These are phyloP conservation scores for Dioszegia hungarica DNA, from an alignment of 768 basidiomycete species.

Conservation along the genomic window DNA sequence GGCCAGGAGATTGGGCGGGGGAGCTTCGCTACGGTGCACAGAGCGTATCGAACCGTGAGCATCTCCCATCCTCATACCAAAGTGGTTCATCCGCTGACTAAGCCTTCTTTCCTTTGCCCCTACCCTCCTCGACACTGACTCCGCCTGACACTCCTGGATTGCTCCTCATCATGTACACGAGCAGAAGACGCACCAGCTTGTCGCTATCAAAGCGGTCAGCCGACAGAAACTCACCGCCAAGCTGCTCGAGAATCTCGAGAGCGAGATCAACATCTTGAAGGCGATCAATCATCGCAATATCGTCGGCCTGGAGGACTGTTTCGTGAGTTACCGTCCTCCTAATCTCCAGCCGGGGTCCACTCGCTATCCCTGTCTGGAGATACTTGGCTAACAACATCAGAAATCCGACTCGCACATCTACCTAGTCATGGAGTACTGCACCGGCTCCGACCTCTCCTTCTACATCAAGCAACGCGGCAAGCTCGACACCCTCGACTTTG, in stretches of 20 bases:
- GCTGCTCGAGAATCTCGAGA: slow-evolving; percentile 94
- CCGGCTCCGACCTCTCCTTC: slow-evolving; percentile 89
- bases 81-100: slow-evolving; percentile 1
- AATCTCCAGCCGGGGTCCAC: background rate
- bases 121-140: background rate
- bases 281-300: slow-evolving; percentile 87
- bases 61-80: background rate
- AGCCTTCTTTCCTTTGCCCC: background rate
- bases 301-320: slow-evolving; percentile 84
- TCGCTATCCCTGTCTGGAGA: background rate
- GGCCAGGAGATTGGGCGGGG: slow-evolving; percentile 57
- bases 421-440: slow-evolving; percentile 95
- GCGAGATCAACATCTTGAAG: slow-evolving; percentile 95
- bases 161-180: background rate
- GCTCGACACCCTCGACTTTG: slow-evolving; percentile 76
- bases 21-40: slow-evolving; percentile 93
- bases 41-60: slow-evolving; percentile 81
- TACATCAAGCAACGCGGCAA: slow-evolving; percentile 98
- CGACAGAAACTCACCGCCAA: slow-evolving; percentile 81
- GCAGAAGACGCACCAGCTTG: slow-evolving; percentile 69
- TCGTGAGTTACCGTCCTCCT: slow-evolving; percentile 56
- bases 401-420: slow-evolving; percentile 59
- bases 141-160: background rate
- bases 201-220: slow-evolving; percentile 93
- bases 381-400: slow-evolving; percentile 27